These are phyloP conservation scores for Scheffersomyces cryptocercus DNA, from an alignment of 1,139 yeast species.

Conservation along the genomic window DNA sequence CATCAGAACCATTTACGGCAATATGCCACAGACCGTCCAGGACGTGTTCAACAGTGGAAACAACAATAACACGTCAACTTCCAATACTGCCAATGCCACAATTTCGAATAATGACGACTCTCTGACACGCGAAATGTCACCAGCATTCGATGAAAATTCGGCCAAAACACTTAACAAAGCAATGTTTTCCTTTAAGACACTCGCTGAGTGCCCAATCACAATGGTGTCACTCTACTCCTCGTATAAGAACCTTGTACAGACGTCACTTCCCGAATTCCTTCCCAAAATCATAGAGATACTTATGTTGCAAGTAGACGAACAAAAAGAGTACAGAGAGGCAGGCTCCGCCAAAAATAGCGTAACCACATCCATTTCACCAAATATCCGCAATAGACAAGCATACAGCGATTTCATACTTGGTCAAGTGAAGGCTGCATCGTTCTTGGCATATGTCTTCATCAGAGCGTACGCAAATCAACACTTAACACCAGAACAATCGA, in stretches of 20 bases:
- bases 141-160: constrained; percentile 35
- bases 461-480: constrained; percentile 76
- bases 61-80: background rate
- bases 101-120: constrained; percentile 8
- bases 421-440: constrained; percentile 97
- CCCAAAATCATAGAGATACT: constrained; percentile 81
- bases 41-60: constrained; percentile 50
- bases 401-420: constrained; percentile 89
- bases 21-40: constrained; percentile 74
- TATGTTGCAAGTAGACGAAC: constrained; percentile 67
- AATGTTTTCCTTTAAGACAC: constrained; percentile 81
- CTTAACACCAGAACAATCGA: constrained; percentile 62
- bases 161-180: constrained; percentile 53
- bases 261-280: constrained; percentile 73
- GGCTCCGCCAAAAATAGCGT: constrained; percentile 65
- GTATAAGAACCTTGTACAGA: constrained; percentile 71
- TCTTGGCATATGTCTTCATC: constrained; percentile 86
- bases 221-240: constrained; percentile 91
- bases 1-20: constrained; percentile 75
- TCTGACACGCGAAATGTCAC: constrained; percentile 34
- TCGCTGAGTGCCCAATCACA: constrained; percentile 96
- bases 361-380: constrained; percentile 53
- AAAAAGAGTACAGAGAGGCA: constrained; percentile 45
- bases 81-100: constrained; percentile 1
- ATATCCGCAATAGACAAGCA: constrained; percentile 74